Evolutionary conservation across 2,329 filamentous ascomycete genomes (phyloP).

Genomic region (Talaromyces sp.): DNA sequence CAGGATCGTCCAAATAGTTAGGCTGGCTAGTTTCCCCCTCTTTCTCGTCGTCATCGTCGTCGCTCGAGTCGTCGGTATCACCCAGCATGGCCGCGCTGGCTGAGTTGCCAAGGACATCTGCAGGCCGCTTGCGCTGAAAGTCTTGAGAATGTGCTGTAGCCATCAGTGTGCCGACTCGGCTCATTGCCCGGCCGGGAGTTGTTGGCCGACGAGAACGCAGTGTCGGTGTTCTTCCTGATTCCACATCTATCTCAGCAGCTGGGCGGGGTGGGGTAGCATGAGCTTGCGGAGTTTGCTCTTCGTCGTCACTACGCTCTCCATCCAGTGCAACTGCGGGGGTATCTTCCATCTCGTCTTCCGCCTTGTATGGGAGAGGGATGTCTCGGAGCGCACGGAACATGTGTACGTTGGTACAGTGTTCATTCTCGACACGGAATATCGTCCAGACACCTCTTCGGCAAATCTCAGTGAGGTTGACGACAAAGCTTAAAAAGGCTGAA

Average conservation of each 20-base stretch:
- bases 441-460: constrained; percentile 85
- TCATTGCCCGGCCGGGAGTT: constrained; percentile 30
- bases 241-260: constrained; percentile 20
- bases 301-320: constrained; percentile 12
- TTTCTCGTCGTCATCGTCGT: constrained; percentile 32
- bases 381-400: constrained; percentile 87
- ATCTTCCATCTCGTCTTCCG: constrained; percentile 21
- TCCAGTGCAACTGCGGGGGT: constrained; percentile 13
- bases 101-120: constrained; percentile 36
- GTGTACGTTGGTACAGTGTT: constrained; percentile 88
- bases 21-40: constrained; percentile 19
- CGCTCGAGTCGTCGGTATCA: constrained; percentile 30
- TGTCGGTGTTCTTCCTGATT: constrained; percentile 21
- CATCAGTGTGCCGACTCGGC: constrained; percentile 62
- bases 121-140: constrained; percentile 72
- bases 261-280: neutral
- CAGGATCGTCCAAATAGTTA: neutral
- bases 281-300: neutral
- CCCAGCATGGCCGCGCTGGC: constrained; percentile 30
- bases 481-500: constrained; percentile 73
- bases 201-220: constrained; percentile 22
- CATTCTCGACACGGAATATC: constrained; percentile 91
- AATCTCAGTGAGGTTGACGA: constrained; percentile 72
- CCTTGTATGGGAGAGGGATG: constrained; percentile 74
- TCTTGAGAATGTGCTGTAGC: constrained; percentile 83